Percentiles rank a stretch among this genome's conserved stretches.
phyloP scores from a whole-genome alignment of 164 flowering plant genomes.

The grape (Vitis vinifera) region ASM3070453v1 NC_081823.1:7318501-7319000 shows the following conservation, averaged over 20 bases:
- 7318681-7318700: slow-evolving; percentile 94
- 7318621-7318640: background rate
- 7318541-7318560: too few species aligned
- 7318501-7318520: too few species aligned
- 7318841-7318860: background rate
- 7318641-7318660: slow-evolving; percentile 87
- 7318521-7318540: too few species aligned
- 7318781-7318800: background rate
- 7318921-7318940: background rate
- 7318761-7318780: slow-evolving; percentile 17
- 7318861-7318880: slow-evolving; percentile 13
- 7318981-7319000: too few species aligned
- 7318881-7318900: background rate
- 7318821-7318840: background rate
- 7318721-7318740: slow-evolving; percentile 46
- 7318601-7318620: background rate
- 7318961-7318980: too few species aligned
- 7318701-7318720: slow-evolving; percentile 70
- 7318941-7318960: too few species aligned
- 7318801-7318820: background rate
- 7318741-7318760: slow-evolving; percentile 46
- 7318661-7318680: slow-evolving; percentile 77
- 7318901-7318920: background rate
- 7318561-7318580: too few species aligned
- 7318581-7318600: too few species aligned